These are phyloP conservation scores for Pseudocohnilembus persalinus DNA, from an alignment of 169 alveolate species.

Conservation along the genomic window DNA sequence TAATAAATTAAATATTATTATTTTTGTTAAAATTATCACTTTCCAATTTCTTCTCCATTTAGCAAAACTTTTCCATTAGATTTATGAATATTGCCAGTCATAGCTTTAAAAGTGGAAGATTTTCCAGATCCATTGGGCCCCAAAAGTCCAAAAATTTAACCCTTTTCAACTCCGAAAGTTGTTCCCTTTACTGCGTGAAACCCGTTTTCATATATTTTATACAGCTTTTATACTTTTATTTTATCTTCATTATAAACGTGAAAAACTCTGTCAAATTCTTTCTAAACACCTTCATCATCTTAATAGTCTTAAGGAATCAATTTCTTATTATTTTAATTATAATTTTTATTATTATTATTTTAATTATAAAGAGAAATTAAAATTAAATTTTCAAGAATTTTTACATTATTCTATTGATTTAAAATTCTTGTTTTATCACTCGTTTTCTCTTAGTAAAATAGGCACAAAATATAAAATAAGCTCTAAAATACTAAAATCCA, in stretches of 20 bases:
- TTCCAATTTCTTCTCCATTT: conserved; percentile 49
- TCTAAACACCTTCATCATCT: neutral
- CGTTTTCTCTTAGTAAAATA: neutral
- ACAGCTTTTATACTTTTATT: neutral
- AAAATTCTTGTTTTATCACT: neutral
- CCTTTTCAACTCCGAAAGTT: conserved; percentile 69
- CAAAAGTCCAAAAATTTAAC: conserved; percentile 79
- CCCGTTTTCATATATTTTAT: conserved; percentile 43
- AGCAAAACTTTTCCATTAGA: conserved; percentile 68
- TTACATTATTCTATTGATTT: neutral
- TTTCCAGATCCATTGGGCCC: conserved; percentile 87
- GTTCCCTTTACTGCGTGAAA: conserved; percentile 59
- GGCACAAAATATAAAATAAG: no score
- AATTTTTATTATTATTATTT: no score
- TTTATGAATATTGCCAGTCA: conserved; percentile 71
- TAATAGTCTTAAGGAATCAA: neutral
- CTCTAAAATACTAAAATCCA: no score
- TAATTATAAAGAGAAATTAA: neutral
- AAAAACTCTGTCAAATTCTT: neutral
- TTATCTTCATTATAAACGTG: neutral
- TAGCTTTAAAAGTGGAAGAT: conserved; percentile 81
- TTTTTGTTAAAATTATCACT: no score
- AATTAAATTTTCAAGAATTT: no score
- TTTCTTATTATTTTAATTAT: no score
- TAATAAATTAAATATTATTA: neutral